Conservation (phyloP, 257 asterid species). For the Apocynum venetum region DNA sequence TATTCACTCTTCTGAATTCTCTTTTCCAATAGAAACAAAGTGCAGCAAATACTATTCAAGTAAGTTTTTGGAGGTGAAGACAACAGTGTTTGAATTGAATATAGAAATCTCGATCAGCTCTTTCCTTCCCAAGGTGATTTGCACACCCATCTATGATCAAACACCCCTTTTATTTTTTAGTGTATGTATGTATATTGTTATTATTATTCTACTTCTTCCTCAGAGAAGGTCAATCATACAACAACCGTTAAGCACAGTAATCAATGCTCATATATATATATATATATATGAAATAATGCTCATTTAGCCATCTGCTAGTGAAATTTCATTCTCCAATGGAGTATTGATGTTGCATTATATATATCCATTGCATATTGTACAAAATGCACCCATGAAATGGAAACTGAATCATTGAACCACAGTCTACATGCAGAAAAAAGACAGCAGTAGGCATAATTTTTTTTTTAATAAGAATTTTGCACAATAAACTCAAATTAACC, state of each 20-base stretch:
- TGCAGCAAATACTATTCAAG: constrained; percentile 6
- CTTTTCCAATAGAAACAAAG: constrained; percentile 23
- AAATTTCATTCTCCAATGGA: background rate
- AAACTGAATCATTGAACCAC: background rate
- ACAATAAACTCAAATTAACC: background rate
- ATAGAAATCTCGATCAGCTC: constrained; percentile 15
- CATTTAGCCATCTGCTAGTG: background rate
- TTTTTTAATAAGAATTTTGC: background rate
- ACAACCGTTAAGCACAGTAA: background rate
- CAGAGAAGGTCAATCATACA: constrained; percentile 24
- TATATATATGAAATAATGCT: no score
- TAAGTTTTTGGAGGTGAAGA: constrained; percentile 23
- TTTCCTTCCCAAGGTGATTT: constrained; percentile 47
- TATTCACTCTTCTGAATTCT: background rate
- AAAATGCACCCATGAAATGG: background rate
- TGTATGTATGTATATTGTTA: background rate
- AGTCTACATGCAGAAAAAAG: background rate
- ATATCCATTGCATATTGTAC: background rate
- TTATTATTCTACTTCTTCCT: constrained; percentile 9
- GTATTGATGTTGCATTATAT: background rate
- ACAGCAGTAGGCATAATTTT: background rate
- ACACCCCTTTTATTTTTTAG: constrained; percentile 16
- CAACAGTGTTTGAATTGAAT: constrained; percentile 8
- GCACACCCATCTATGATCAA: constrained; percentile 43
- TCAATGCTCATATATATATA: background rate